phyloP scores from a whole-genome alignment of 192 early-diverging fungal species.

The Linnemannia zychae region DNA sequence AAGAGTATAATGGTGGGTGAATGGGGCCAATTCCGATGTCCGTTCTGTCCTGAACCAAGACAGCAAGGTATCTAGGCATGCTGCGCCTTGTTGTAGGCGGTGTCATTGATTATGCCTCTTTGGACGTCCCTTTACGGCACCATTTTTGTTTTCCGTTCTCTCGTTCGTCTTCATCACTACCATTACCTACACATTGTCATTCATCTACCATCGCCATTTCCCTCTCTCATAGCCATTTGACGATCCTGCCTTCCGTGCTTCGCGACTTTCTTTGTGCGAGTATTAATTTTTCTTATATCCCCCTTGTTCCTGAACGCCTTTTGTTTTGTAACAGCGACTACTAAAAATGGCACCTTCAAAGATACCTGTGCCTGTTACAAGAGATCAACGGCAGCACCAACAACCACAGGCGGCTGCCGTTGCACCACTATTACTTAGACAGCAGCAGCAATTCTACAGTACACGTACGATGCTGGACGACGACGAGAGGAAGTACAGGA shows the following conservation, averaged over 20 bases:
- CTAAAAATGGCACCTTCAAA: slow-evolving; percentile 26
- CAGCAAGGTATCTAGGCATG: too few species aligned
- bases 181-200: background rate
- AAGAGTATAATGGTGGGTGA: too few species aligned
- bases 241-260: background rate
- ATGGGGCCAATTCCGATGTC: slow-evolving; percentile 20
- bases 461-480: too few species aligned
- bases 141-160: background rate
- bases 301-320: background rate
- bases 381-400: slow-evolving; percentile 4
- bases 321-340: background rate
- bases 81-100: too few species aligned
- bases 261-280: background rate
- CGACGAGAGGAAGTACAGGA: too few species aligned
- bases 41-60: slow-evolving; percentile 18
- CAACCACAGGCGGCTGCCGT: background rate
- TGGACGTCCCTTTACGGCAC: too few species aligned
- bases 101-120: too few species aligned
- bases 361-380: slow-evolving; percentile 19
- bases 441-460: background rate
- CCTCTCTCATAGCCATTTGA: too few species aligned
- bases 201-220: background rate
- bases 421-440: too few species aligned
- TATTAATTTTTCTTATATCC: background rate
- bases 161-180: background rate